A percentile compares a stretch with the other conserved stretches of the same genome.
phyloP scores from a whole-genome alignment of 345 rosid genomes.

The Brassica nigra region DNA sequence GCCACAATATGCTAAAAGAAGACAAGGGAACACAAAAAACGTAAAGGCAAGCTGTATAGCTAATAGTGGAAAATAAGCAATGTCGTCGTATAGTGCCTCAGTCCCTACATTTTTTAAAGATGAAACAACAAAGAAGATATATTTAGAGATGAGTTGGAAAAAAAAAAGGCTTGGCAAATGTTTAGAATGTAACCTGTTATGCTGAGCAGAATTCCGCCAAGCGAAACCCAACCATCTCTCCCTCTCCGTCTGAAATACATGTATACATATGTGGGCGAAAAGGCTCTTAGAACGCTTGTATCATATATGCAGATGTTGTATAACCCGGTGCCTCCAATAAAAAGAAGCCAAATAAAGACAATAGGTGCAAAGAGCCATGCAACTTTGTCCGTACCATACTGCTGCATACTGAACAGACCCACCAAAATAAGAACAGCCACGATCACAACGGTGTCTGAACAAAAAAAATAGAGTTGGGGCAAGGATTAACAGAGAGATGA shows the following conservation, averaged over 20 bases:
- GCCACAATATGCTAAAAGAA: slow-evolving; percentile 89
- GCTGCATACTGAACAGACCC: slow-evolving; percentile 89
- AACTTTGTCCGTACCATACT: slow-evolving; percentile 86
- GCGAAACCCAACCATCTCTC: slow-evolving; percentile 70
- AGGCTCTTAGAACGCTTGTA: slow-evolving; percentile 73
- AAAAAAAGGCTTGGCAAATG: neutral
- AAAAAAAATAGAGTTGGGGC: slow-evolving; percentile 13
- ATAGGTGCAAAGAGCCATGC: slow-evolving; percentile 97
- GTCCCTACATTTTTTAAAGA: slow-evolving; percentile 27
- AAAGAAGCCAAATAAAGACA: slow-evolving; percentile 86
- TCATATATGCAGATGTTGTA: slow-evolving; percentile 78
- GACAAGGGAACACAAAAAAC: slow-evolving; percentile 86
- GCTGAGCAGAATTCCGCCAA: slow-evolving; percentile 91
- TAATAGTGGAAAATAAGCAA: slow-evolving; percentile 82
- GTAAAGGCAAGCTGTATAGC: slow-evolving; percentile 93
- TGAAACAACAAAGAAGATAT: neutral
- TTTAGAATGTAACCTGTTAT: slow-evolving; percentile 53
- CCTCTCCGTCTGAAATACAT: slow-evolving; percentile 78
- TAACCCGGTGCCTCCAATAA: slow-evolving; percentile 81
- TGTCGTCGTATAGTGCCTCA: slow-evolving; percentile 32
- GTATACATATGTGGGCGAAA: slow-evolving; percentile 76
- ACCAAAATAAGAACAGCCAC: slow-evolving; percentile 77
- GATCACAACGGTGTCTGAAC: slow-evolving; percentile 67
- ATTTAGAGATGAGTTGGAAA: neutral
- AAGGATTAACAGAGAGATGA: neutral